Evolutionary conservation across 352 stramenopile species (phyloP), one percentile per base, ranked within the genome.

Genomic region (Blastocystis sp.): DNA sequence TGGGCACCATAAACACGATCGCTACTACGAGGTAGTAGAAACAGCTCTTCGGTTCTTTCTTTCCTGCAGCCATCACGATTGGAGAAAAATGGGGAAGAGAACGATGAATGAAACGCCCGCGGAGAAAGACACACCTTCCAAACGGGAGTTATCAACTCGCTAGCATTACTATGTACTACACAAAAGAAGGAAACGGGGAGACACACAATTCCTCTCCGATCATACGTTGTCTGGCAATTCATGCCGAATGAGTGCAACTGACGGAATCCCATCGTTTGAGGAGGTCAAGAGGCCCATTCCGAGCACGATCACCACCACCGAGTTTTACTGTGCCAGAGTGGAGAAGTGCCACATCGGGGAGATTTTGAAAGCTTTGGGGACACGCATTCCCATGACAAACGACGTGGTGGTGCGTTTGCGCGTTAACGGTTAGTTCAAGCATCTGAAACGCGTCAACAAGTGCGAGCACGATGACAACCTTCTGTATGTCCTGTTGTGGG

Each of bases 391-490:
- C 10, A 23, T 84, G 56, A 59, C 52, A 45, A 59, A 84, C 21
- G 52, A 66, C 40, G 74, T 84, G 38, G 3, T 28, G 3, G 38
- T 48, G 1, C 19, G 14, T 11, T 28, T 66, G n/a, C 23, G 5
- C n/a, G 2, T n/a, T 69, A 19, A 66, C 19, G 10, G 1, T 2
- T 84, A 84, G 74, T 84, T 61, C 52, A 28, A 62, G 45, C 74
- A 84, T 84, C 52, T 84, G 52, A 84, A 84, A 69, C 74, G 74
- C 11, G 74, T 84, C 4, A 64, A 84, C 14, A 84, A 84, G n/a
- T 34, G 28, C 1, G 34, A 84, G 38, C 2, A 52, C 0, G 38
- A 84, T 52, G 14, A 21, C 43, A 67, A 38, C 28, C 0, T 21
- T 5, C 52, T 84, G 19, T 52, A 62, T 23, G 74, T 62, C 2